Evolutionary conservation across 2,329 filamentous ascomycete species (phyloP).

Genomic region (Curvularia sp.): DNA sequence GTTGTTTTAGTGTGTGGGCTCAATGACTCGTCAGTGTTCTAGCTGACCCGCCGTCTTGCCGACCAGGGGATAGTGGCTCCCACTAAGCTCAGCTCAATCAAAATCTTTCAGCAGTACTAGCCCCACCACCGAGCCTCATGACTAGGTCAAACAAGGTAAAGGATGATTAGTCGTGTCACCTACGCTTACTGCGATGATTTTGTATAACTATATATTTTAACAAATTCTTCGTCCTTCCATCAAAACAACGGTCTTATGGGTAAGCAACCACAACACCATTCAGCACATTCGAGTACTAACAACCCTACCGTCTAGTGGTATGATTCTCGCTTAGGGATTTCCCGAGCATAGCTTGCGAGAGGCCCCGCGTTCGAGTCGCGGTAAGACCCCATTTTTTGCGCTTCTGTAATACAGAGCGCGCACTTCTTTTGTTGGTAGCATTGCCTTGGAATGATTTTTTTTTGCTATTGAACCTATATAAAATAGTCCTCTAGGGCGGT

Average conservation of each 20-base stretch:
- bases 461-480: background rate
- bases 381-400: conserved; percentile 31
- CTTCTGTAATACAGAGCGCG: background rate
- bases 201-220: background rate
- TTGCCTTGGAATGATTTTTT: background rate
- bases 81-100: background rate
- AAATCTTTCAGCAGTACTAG: background rate
- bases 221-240: background rate
- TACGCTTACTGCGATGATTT: background rate
- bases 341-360: conserved; percentile 35
- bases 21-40: background rate
- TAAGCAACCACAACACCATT: background rate
- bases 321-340: conserved; percentile 71
- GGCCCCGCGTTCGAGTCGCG: conserved; percentile 41
- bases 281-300: no score
- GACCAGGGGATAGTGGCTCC: background rate
- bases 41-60: background rate
- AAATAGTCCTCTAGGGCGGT: no score
- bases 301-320: conserved; percentile 61
- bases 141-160: background rate
- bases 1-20: background rate
- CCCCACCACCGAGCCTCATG: background rate
- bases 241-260: conserved; percentile 44
- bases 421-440: background rate
- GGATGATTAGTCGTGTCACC: no score